Base-by-base conservation (phyloP, 179 eudicot genomes). In the Spergularia azorica region DNA sequence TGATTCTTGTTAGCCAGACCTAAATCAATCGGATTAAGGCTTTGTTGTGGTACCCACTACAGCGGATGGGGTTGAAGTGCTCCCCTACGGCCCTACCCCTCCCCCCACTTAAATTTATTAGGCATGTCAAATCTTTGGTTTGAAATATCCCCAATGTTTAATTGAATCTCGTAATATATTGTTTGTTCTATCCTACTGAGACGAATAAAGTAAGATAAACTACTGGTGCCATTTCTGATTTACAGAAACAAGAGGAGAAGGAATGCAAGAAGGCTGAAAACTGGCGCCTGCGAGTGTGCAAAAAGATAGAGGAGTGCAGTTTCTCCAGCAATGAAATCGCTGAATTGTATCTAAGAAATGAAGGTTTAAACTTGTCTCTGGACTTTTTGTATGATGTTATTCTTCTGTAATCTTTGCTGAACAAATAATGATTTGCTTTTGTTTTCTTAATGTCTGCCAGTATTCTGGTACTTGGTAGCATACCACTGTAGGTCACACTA, bases 281-380 rank as follows among this genome's bases (percentile, higher is more conserved):
- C 77, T 93, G 97, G 97, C 82, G 82, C 67, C 78, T 91, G 20
- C 84, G 83, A 77, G 89, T 95, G 79, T 93, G 95, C 81, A 86
- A 83, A 74, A 93, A 86, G 81, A 95, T 95, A 78, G 87, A 89
- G 75, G 92, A 90, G 79, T 76, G 79, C 76, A 87, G 87, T 67
- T 93, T 89, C 71, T 92, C 88, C 0, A 88, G 84, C 74, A 83
- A 83, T 51, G 91, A 90, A 81, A 89, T 95, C 46, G 82, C 87
- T 67, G 85, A 84, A 65, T 77, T 95, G 83, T 93, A 88, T 78
- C 43, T 88, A 83, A 73, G 79, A 81, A 77, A 59, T 78, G 80
- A 89, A 79, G 78, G 84, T 79, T 70, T 75, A 79, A 70, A 66
- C 36, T 16, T 69, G 41, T 50, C 51, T 55, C 4, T 38, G 14